A percentile compares a stretch with the other conserved stretches of the same genome.
These are phyloP conservation scores for Geotrichum reessii DNA, from an alignment of 1,139 yeast genomes.

Conservation along the genomic window DNA sequence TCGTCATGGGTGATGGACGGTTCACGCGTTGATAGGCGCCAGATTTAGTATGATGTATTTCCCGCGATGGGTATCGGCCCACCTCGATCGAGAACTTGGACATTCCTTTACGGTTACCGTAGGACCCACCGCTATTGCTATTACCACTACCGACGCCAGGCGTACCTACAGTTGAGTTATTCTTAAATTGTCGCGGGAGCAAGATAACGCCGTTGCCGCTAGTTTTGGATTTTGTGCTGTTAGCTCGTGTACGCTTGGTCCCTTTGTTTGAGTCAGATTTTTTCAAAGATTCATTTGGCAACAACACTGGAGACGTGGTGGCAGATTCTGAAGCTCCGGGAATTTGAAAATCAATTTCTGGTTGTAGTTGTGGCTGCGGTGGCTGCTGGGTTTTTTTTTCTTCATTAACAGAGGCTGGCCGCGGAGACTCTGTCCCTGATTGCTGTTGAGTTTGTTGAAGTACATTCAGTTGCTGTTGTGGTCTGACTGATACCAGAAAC, in stretches of 20 bases:
- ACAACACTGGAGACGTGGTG: neutral
- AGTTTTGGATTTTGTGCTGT: neutral
- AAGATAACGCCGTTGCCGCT: slow-evolving; percentile 12
- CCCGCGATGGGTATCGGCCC: neutral
- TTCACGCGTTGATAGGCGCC: slow-evolving; percentile 7
- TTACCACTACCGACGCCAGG: neutral
- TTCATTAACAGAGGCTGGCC: neutral
- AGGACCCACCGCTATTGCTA: neutral
- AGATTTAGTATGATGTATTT: slow-evolving; percentile 7
- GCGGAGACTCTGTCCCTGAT: neutral
- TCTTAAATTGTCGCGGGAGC: slow-evolving; percentile 10
- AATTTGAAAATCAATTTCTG: neutral
- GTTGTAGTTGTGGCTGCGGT: neutral
- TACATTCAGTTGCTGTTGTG: neutral
- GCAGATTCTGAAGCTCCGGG: neutral
- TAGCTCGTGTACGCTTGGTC: neutral
- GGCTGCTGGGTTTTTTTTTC: neutral
- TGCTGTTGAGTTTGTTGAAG: neutral
- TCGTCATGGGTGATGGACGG: neutral
- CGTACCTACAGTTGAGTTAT: slow-evolving; percentile 1
- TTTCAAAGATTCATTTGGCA: neutral
- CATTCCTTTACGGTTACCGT: neutral
- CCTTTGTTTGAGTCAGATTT: neutral
- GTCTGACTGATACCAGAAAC: slow-evolving; percentile 40
- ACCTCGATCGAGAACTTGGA: neutral